Evolutionary conservation across 768 basidiomycete species (phyloP).

Genomic region (Termitomyces sp.): DNA sequence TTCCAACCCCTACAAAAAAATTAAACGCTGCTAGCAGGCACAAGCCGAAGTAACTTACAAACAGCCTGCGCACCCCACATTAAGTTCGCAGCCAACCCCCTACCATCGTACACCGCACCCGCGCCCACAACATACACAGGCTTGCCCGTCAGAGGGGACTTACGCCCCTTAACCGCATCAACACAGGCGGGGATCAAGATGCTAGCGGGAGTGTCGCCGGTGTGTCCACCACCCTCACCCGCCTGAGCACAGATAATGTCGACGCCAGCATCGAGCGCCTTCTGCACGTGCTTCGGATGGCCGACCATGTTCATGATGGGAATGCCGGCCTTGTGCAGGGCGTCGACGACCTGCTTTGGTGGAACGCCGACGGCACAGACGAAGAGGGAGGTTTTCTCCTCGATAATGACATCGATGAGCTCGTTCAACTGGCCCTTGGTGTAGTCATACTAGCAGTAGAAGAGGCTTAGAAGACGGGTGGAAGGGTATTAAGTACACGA

Average conservation of each 20-base stretch:
- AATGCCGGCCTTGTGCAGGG: constrained; percentile 80
- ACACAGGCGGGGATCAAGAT: constrained; percentile 92
- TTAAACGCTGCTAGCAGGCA: background rate
- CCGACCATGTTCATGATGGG: constrained; percentile 95
- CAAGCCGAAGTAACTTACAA: constrained; percentile 44
- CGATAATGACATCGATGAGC: constrained; percentile 87
- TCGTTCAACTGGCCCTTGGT: constrained; percentile 83
- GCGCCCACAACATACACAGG: constrained; percentile 89
- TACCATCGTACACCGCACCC: constrained; percentile 88
- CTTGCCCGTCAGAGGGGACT: constrained; percentile 75
- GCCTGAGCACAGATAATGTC: constrained; percentile 95
- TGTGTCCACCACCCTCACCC: constrained; percentile 88
- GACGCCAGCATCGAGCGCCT: constrained; percentile 79
- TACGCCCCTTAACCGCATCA: constrained; percentile 74
- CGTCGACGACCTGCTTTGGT: constrained; percentile 74
- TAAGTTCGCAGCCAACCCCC: constrained; percentile 83
- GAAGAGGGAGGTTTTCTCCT: constrained; percentile 84
- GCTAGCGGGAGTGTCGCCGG: constrained; percentile 78
- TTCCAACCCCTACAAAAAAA: constrained; percentile 62
- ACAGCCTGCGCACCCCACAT: constrained; percentile 89
- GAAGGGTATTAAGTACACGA: background rate
- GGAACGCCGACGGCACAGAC: constrained; percentile 92
- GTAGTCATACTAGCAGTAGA: constrained; percentile 81
- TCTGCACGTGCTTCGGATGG: constrained; percentile 85
- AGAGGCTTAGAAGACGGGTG: background rate